A percentile compares a stretch with the other conserved stretches of the same genome.
Evolutionary conservation across 2,329 filamentous ascomycete genomes (phyloP).

Genomic region (Pseudogymnoascus sp.): DNA sequence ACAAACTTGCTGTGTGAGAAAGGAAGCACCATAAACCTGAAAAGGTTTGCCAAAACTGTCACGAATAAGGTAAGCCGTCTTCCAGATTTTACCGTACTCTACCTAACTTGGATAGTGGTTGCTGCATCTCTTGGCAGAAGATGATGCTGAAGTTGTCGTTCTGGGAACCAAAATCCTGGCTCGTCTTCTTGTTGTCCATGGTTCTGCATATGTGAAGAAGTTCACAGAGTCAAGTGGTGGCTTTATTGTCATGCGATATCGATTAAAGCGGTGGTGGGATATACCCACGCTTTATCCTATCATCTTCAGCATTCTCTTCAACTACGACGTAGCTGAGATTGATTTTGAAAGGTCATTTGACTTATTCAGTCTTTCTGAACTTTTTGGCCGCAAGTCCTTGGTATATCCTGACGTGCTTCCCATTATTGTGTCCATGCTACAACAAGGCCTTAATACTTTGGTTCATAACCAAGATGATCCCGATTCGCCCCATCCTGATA

Average conservation of each 20-base stretch:
- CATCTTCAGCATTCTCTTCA: conserved; percentile 82
- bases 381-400: conserved; percentile 62
- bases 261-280: conserved; percentile 83
- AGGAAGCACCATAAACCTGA: conserved; percentile 58
- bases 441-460: conserved; percentile 68
- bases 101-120: conserved; percentile 59
- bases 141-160: conserved; percentile 73
- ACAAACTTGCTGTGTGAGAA: conserved; percentile 68
- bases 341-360: conserved; percentile 68
- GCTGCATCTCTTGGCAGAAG: conserved; percentile 80
- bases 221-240: conserved; percentile 70
- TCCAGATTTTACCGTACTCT: background rate
- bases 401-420: conserved; percentile 69
- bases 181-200: conserved; percentile 74
- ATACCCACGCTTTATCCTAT: conserved; percentile 77
- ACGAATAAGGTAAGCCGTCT: conserved; percentile 69
- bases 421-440: conserved; percentile 78
- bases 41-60: conserved; percentile 86
- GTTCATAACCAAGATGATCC: conserved; percentile 53
- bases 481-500: conserved; percentile 38
- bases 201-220: conserved; percentile 71
- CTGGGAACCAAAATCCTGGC: conserved; percentile 76
- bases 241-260: conserved; percentile 74
- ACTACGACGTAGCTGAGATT: conserved; percentile 66
- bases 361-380: conserved; percentile 61